Conservation (phyloP, 202 grass and related monocot genomes). For the Cymbopogon flexuosus region DNA sequence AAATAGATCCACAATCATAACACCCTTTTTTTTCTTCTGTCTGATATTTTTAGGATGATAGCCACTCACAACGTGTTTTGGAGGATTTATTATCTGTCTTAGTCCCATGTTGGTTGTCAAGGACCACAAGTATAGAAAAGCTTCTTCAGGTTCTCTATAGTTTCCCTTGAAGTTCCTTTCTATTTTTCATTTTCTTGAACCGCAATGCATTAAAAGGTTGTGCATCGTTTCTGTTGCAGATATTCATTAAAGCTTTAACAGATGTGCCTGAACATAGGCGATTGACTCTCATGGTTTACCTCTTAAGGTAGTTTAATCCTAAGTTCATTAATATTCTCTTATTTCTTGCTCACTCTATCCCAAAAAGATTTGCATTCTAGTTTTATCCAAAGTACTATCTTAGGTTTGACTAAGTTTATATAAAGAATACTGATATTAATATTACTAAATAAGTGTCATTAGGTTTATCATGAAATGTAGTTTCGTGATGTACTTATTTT, state of each 20-base stretch:
- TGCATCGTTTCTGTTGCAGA: slow-evolving; percentile 38
- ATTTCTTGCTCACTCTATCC: neutral
- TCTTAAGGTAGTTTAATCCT: slow-evolving; percentile 61
- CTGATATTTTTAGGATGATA: slow-evolving; percentile 57
- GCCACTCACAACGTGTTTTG: slow-evolving; percentile 66
- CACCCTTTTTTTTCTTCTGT: too few relatives aligned
- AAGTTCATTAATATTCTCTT: neutral
- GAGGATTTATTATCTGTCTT: slow-evolving; percentile 77
- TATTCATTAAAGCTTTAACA: slow-evolving; percentile 86
- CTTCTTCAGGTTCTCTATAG: slow-evolving; percentile 61
- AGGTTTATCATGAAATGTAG: neutral
- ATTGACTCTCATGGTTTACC: slow-evolving; percentile 65
- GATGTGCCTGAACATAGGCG: slow-evolving; percentile 63
- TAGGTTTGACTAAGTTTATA: neutral
- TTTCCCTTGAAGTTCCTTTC: slow-evolving; percentile 9
- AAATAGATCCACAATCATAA: neutral
- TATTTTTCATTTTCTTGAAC: slow-evolving; percentile 33
- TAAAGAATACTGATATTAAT: neutral
- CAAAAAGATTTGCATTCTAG: neutral
- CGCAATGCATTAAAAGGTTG: neutral
- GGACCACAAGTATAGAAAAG: slow-evolving; percentile 66
- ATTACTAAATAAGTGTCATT: neutral
- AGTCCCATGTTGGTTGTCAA: slow-evolving; percentile 85
- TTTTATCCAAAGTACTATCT: neutral
- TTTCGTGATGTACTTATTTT: neutral